Conservation (phyloP, 352 stramenopile species). For the Thraustochytrium aureum region DNA sequence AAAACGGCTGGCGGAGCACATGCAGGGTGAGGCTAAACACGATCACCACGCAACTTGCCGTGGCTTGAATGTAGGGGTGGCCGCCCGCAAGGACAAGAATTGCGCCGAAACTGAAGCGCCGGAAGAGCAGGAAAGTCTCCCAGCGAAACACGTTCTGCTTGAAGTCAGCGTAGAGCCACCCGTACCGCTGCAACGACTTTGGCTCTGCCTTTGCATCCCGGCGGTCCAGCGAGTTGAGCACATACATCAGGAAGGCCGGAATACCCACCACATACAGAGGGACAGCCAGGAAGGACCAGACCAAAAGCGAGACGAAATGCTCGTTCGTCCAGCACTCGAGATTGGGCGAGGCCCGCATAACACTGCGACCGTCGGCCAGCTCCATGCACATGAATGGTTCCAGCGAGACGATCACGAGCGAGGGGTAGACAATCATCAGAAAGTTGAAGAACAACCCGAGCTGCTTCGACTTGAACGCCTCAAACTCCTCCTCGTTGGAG, state of each 20-base stretch:
- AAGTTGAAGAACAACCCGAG: conserved; percentile 32
- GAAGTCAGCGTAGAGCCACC: conserved; percentile 31
- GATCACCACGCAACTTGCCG: not conserved
- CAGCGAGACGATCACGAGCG: conserved; percentile 5
- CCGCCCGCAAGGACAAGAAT: not conserved
- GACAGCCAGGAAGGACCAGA: conserved; percentile 4
- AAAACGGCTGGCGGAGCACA: conserved; percentile 26
- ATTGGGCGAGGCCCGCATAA: conserved; percentile 28
- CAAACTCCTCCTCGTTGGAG: not conserved
- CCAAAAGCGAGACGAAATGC: not conserved
- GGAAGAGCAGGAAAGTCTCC: conserved; percentile 11
- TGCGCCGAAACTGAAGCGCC: conserved; percentile 9
- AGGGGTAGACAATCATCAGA: conserved; percentile 19
- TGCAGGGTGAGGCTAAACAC: conserved; percentile 22
- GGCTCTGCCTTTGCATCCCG: conserved; percentile 15
- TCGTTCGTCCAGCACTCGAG: conserved; percentile 13
- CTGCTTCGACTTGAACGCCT: not conserved
- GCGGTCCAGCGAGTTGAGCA: not conserved
- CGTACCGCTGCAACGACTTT: conserved; percentile 16
- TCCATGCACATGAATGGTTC: conserved; percentile 24
- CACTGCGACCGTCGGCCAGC: not conserved
- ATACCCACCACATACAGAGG: conserved; percentile 23
- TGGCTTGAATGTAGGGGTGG: conserved; percentile 24
- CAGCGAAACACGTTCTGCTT: conserved; percentile 12
- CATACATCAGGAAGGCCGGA: conserved; percentile 1